Evolutionary conservation across 371 early-diverging fungal species (phyloP), one percentile per base, ranked within the genome.

Genomic region (Choanephora cucurbitarum): DNA sequence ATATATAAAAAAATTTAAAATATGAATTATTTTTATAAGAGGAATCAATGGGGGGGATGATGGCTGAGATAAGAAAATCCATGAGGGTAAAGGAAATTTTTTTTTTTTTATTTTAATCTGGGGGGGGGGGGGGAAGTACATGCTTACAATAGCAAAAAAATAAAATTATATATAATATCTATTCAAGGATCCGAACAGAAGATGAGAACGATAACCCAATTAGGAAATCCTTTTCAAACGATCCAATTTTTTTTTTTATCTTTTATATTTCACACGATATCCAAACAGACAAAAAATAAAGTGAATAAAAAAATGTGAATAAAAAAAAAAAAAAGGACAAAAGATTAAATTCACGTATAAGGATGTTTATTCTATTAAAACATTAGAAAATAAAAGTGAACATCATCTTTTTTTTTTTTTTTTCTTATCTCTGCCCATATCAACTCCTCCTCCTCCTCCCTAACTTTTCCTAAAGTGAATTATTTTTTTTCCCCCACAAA

Each of bases 131-230:
- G n/a, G 23, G 49, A 40, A 17, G 52, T 39, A 58, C 45, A 57
- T 39, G 50, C 51, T 58, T 55, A 49, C 51, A 49, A 55, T 49
- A 50, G 31, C 52, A 59, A 48, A 41, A n/a, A n/a, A n/a, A n/a
- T n/a, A n/a, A n/a, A n/a, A n/a, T n/a, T n/a, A n/a, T n/a, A 24
- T 55, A 46, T 56, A 57, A 32, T 46, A 41, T 28, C 7, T 28
- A 5, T 57, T 41, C 46, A 34, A 56, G 40, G 49, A 43, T 49
- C 53, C 52, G 53, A 54, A 44, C 52, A 53, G 37, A 37, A 49
- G 63, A 63, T 57, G 55, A 44, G 49, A 40, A 51, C 40, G 64
- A 64, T 64, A 64, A 64, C 64, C 64, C 34, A 53, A 64, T 34
- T 54, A 55, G 54, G 58, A 40, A 62, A 62, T 62, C 47, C 57